A percentile compares a stretch with the other conserved stretches of the same genome.
Evolutionary conservation across 208 protist species (phyloP).

Genomic region (Trypanosoma platydactyli): DNA sequence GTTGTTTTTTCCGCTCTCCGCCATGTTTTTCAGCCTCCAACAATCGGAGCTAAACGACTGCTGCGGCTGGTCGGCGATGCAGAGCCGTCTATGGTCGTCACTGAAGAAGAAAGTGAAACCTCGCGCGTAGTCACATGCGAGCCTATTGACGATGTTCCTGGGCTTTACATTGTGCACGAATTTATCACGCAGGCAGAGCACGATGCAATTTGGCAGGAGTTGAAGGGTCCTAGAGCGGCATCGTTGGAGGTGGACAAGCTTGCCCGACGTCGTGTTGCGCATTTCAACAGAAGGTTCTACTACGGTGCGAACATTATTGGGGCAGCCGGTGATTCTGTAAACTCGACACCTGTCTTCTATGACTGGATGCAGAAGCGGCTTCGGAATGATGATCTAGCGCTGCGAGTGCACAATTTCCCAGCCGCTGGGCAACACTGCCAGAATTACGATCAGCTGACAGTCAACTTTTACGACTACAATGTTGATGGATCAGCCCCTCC

Average conservation of each 20-base stretch:
- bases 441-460: conserved; percentile 71
- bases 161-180: conserved; percentile 52
- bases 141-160: conserved; percentile 39
- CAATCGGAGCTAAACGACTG: conserved; percentile 20
- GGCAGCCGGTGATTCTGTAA: conserved; percentile 46
- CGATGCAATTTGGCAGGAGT: conserved; percentile 43
- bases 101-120: neutral
- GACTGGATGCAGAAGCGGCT: conserved; percentile 59
- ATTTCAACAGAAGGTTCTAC: conserved; percentile 82
- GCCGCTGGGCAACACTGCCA: neutral
- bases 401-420: conserved; percentile 36
- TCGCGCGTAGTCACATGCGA: conserved; percentile 21
- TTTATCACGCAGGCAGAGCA: conserved; percentile 68
- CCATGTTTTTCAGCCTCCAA: conserved; percentile 30
- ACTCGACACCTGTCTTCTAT: conserved; percentile 63
- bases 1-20: conserved; percentile 14
- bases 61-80: neutral
- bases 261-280: conserved; percentile 59
- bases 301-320: conserved; percentile 70
- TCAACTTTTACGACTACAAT: conserved; percentile 81
- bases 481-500: conserved; percentile 26
- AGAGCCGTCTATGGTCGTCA: neutral
- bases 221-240: conserved; percentile 25
- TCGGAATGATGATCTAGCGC: conserved; percentile 37
- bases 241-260: conserved; percentile 48